A percentile compares a stretch with the other conserved stretches of the same genome.
These are phyloP conservation scores for Ormosia semicastrata DNA, from an alignment of 306 rosid species.

Conservation along the genomic window DNA sequence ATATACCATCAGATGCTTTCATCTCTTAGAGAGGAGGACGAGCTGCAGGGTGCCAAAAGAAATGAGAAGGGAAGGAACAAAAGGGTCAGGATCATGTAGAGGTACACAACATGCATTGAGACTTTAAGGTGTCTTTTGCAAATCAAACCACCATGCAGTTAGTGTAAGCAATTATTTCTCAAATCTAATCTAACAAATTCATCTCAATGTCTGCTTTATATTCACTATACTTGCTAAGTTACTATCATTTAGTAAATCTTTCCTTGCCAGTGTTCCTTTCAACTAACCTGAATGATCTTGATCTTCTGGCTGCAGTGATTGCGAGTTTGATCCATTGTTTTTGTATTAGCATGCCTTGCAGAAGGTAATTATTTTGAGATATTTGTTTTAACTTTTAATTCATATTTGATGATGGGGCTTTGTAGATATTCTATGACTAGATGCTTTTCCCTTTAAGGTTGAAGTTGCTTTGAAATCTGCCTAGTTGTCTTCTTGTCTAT, in stretches of 20 bases:
- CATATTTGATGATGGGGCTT: background rate
- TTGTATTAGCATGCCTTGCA: background rate
- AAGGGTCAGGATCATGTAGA: conserved; percentile 2
- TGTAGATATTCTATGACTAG: conserved; percentile 8
- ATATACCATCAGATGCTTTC: background rate
- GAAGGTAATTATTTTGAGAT: background rate
- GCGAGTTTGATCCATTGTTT: conserved; percentile 4
- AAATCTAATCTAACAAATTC: background rate
- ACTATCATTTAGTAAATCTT: background rate
- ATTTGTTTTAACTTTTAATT: background rate
- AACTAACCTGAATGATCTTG: background rate
- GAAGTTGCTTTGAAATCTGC: background rate
- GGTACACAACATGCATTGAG: background rate
- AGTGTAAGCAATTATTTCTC: conserved; percentile 3
- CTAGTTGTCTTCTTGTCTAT: background rate
- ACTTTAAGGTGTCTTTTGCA: background rate
- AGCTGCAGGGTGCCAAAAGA: conserved; percentile 5
- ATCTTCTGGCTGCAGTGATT: conserved; percentile 21
- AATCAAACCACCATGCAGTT: background rate
- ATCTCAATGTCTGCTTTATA: conserved; percentile 1
- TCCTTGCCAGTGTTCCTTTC: conserved; percentile 15
- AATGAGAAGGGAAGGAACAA: conserved; percentile 15
- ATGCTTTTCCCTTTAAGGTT: background rate
- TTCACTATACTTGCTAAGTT: background rate
- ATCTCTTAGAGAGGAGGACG: background rate